A percentile compares a stretch with the other conserved stretches of the same genome.
Conservation (phyloP, 2,329 filamentous ascomycete species). For the Arthrocladium fulminans region DNA sequence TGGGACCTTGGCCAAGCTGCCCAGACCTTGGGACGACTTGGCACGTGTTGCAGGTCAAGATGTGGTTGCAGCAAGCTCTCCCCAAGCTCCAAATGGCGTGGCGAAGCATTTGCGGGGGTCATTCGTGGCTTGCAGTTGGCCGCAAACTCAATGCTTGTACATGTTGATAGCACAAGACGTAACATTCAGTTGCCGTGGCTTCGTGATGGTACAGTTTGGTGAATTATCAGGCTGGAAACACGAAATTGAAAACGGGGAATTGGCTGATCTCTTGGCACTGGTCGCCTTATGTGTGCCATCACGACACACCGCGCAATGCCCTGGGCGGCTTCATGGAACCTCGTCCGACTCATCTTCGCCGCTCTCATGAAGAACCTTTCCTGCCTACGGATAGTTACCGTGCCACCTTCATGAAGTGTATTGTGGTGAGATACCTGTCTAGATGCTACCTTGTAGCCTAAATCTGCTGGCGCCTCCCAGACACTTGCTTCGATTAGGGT, state of each 20-base stretch:
- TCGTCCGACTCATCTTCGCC: not conserved
- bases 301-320: not conserved
- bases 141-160: not conserved
- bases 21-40: conserved; percentile 1
- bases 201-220: not conserved
- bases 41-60: not conserved
- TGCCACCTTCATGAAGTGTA: not conserved
- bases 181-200: not conserved
- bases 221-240: not conserved
- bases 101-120: not conserved
- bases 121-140: not conserved
- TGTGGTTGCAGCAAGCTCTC: not conserved
- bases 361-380: not conserved
- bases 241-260: not conserved
- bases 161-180: not conserved
- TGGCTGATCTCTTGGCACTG: not conserved
- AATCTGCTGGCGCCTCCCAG: not conserved
- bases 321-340: not conserved
- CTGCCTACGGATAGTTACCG: not conserved
- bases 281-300: not conserved
- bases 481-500: too few relatives aligned
- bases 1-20: not conserved
- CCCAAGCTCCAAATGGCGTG: not conserved
- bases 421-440: not conserved
- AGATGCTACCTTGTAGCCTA: not conserved